phyloP scores from a whole-genome alignment of 257 asterid species.

The Dorcoceras hygrometricum region DNA sequence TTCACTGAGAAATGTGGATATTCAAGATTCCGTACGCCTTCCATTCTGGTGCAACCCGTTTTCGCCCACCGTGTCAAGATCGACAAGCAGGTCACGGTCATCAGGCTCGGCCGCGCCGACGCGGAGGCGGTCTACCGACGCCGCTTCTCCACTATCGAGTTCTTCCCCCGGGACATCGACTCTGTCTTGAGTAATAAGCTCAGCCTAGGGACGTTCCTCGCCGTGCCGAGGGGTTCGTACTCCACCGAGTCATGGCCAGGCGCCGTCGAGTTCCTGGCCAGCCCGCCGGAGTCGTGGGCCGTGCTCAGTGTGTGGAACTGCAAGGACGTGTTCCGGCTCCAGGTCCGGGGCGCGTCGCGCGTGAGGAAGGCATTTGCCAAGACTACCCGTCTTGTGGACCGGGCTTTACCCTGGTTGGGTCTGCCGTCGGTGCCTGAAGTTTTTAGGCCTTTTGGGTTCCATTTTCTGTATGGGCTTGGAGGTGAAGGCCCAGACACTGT shows the following conservation, averaged over 20 bases:
- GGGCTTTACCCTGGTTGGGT: constrained; percentile 69
- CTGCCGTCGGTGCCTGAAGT: constrained; percentile 79
- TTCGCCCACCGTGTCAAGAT: constrained; percentile 58
- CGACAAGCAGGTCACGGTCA: constrained; percentile 32
- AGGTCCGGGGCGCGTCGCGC: constrained; percentile 85
- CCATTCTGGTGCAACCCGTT: constrained; percentile 74
- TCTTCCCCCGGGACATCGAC: constrained; percentile 87
- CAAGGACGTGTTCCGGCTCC: constrained; percentile 63
- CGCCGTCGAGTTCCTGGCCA: constrained; percentile 34
- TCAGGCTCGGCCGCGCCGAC: constrained; percentile 50
- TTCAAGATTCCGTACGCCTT: constrained; percentile 72
- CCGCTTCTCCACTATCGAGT: constrained; percentile 65
- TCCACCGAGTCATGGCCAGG: constrained; percentile 57
- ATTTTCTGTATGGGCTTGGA: constrained; percentile 80
- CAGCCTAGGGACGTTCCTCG: constrained; percentile 66
- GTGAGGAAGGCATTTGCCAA: constrained; percentile 41
- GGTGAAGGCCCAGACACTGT: constrained; percentile 70
- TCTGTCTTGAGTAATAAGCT: constrained; percentile 51
- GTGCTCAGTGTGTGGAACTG: constrained; percentile 85
- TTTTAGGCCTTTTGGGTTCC: constrained; percentile 81
- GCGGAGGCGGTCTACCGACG: constrained; percentile 68
- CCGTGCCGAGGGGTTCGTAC: constrained; percentile 43
- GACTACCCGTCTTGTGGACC: constrained; percentile 63
- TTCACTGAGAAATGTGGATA: constrained; percentile 79
- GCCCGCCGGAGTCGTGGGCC: constrained; percentile 82